Evolutionary conservation across 164 flowering plant species (phyloP).

Genomic region (Vitis rotundifolia): DNA sequence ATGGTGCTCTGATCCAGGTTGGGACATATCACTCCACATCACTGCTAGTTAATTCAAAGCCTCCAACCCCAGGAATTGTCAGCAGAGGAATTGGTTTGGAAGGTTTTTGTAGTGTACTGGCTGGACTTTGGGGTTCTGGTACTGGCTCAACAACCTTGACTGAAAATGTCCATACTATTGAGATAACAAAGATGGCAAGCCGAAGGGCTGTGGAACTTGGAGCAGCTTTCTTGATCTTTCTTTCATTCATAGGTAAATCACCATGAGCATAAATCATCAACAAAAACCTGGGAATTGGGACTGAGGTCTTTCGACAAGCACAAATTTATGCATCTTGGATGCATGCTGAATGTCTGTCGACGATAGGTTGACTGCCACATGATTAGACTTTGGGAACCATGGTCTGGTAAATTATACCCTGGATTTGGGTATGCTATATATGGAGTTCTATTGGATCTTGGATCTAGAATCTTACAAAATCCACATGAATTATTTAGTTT

Average conservation of each 20-base stretch:
- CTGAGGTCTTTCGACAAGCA: too few relatives aligned
- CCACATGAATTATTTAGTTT: not conserved
- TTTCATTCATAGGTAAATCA: conserved; percentile 71
- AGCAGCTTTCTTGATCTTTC: conserved; percentile 64
- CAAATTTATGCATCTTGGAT: not conserved
- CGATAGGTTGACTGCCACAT: not conserved
- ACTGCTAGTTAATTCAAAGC: conserved; percentile 48
- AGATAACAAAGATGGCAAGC: conserved; percentile 70
- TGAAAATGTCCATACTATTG: conserved; percentile 78
- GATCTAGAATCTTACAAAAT: not conserved
- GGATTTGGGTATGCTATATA: not conserved
- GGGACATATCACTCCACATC: conserved; percentile 81
- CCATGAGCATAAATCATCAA: not conserved
- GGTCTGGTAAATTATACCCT: too few relatives aligned
- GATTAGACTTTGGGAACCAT: not conserved
- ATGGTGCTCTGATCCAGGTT: conserved; percentile 45
- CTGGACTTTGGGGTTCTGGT: conserved; percentile 94
- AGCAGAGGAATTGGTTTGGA: conserved; percentile 93
- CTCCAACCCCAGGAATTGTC: conserved; percentile 83
- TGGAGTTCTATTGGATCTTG: not conserved
- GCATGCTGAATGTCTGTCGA: not conserved
- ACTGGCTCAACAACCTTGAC: conserved; percentile 87
- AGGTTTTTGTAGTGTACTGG: conserved; percentile 84
- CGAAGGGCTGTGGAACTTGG: conserved; percentile 73
- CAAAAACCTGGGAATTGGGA: too few relatives aligned